Conservation (phyloP, 805 yeast species). For the Monosporozyma siamensis region DNA sequence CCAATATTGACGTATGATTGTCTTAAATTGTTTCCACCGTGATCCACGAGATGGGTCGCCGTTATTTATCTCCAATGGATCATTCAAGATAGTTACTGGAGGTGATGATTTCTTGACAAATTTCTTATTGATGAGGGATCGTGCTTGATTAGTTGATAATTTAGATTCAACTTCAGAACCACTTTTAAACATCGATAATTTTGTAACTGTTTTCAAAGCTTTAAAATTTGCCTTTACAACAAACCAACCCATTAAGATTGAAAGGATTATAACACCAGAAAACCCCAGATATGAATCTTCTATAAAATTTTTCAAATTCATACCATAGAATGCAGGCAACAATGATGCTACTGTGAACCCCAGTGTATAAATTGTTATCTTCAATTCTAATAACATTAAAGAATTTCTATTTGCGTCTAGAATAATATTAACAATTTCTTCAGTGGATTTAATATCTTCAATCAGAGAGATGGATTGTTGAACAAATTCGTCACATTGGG, state of each 20-base stretch:
- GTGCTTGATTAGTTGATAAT: neutral
- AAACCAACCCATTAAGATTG: constrained; percentile 43
- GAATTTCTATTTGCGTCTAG: constrained; percentile 87
- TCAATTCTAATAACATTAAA: constrained; percentile 75
- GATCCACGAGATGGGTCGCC: neutral
- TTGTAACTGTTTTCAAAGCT: constrained; percentile 52
- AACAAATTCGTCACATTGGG: constrained; percentile 87
- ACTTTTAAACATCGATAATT: constrained; percentile 46
- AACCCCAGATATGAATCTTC: constrained; percentile 63
- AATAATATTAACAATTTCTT: constrained; percentile 85
- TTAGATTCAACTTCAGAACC: neutral
- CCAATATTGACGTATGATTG: constrained; percentile 1
- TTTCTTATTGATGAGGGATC: neutral
- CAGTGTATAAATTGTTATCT: constrained; percentile 72
- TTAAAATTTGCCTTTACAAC: constrained; percentile 50
- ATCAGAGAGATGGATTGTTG: constrained; percentile 80
- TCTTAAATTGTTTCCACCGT: neutral
- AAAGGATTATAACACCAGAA: constrained; percentile 42
- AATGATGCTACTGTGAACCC: constrained; percentile 81
- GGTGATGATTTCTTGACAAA: too few species aligned
- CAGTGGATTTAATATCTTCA: constrained; percentile 80
- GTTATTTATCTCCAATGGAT: neutral
- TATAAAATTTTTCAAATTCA: constrained; percentile 71
- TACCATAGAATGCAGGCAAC: constrained; percentile 82
- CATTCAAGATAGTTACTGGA: neutral